These are phyloP conservation scores for Magnaporthiopsis rhizophila DNA, from an alignment of 2,329 filamentous ascomycete species.

Conservation along the genomic window DNA sequence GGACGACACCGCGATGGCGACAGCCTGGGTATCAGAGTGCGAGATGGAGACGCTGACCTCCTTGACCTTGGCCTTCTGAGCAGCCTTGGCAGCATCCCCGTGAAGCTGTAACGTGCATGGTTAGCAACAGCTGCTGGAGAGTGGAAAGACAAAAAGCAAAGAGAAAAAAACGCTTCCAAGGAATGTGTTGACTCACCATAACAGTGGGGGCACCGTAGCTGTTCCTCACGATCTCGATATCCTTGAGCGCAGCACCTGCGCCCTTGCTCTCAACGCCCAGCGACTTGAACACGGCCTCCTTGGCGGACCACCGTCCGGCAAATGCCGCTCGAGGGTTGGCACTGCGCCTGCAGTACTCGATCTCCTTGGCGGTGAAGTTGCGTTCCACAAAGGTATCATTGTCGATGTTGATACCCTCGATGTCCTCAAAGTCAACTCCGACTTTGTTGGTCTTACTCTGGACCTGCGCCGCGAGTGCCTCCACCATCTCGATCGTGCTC, in stretches of 20 bases:
- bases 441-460: conserved; percentile 66
- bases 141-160: background rate
- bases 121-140: background rate
- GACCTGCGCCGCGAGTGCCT: conserved; percentile 62
- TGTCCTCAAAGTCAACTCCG: conserved; percentile 88
- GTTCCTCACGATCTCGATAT: conserved; percentile 85
- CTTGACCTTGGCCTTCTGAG: conserved; percentile 81
- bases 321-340: conserved; percentile 72
- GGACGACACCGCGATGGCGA: conserved; percentile 80
- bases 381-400: conserved; percentile 92
- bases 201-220: conserved; percentile 78
- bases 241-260: conserved; percentile 80
- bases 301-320: conserved; percentile 91
- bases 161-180: background rate
- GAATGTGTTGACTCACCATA: conserved; percentile 51
- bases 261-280: conserved; percentile 81
- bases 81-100: conserved; percentile 73
- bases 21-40: conserved; percentile 88
- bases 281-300: conserved; percentile 98
- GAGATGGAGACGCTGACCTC: conserved; percentile 89
- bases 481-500: conserved; percentile 67
- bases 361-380: conserved; percentile 84
- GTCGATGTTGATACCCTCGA: conserved; percentile 79
- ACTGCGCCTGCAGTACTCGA: conserved; percentile 72
- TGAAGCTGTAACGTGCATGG: conserved; percentile 53